Base-by-base conservation (phyloP, 495 filamentous ascomycete species). In the Bacidia gigantensis region DNA sequence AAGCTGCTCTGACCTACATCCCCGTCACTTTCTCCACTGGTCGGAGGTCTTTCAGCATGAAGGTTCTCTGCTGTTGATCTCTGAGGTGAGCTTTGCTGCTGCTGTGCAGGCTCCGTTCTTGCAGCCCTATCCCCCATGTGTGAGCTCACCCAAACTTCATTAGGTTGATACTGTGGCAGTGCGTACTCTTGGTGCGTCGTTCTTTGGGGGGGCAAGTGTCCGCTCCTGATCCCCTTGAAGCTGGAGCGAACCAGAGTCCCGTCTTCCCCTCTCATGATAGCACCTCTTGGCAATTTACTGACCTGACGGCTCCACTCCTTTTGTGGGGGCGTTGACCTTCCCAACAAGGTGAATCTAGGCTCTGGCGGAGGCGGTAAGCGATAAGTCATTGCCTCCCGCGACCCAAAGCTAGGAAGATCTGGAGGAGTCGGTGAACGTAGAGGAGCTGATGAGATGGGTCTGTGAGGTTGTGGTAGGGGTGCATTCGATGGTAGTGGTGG, bases 351-450 rank as follows among this genome's bases (percentile, higher is more conserved):
- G n/a, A 50, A 29, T 38, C 17, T 50, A 17, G 41, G 20, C 9
- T 21, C 43, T 11, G 40, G 46, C 21, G 59, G 59, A 20, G 59
- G 49, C 14, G 59, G 59, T 10, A 61, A 51, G 26, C 59, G 59
- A 53, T 60, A 67, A 17, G 56, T 54, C 7, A 71, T 51, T 5
- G 72, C 72, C 58, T 72, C 70, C 18, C 60, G 63, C 11, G 67
- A 66, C 24, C 68, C 66, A 51, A 75, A 75, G 0, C 69, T 69
- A 0, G 72, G 72, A 32, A 75, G 55, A 1, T 72, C 69, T 1
- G 71, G 70, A 24, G 72, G 72, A 9, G 72, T 75, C 3, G 70
- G 68, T 10, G 58, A 50, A 51, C 72, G 60, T 25, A 57, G 55
- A 5, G 71, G 71, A 23, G 71, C 69, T 40, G 69, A 69, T 48